Evolutionary conservation across 73 alveolate genomes (phyloP).

Genomic region (Symbiodinium pilosum): DNA sequence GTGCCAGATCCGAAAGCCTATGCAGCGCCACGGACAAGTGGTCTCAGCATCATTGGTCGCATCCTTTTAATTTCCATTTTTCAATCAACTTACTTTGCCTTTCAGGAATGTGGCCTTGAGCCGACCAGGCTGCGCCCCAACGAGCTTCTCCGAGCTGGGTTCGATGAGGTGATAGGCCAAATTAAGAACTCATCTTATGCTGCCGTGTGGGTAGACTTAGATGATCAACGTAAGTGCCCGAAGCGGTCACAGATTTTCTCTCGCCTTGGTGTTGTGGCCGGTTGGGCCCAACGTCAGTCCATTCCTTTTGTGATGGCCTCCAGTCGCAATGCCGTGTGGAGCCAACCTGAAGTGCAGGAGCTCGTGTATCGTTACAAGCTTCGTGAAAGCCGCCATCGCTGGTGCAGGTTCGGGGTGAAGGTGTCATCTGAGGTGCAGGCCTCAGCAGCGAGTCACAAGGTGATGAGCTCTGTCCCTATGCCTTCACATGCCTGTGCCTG

Average conservation of each 20-base stretch:
- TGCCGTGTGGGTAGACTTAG: constrained; percentile 9
- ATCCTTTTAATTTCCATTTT: not conserved
- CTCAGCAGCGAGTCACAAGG: not conserved
- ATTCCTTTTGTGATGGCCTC: not conserved
- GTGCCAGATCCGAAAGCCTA: not conserved
- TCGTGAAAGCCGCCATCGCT: not conserved
- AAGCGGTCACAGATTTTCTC: not conserved
- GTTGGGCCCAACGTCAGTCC: not conserved
- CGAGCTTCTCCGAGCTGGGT: not conserved
- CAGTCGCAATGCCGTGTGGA: not conserved
- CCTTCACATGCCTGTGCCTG: not conserved
- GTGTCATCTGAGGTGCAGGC: not conserved
- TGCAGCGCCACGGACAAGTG: not conserved
- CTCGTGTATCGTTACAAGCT: not conserved
- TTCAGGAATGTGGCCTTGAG: not conserved
- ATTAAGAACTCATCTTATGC: not conserved
- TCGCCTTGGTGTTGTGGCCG: not conserved
- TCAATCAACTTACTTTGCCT: not conserved
- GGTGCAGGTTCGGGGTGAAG: constrained; percentile 16
- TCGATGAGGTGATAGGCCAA: not conserved
- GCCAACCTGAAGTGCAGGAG: not conserved
- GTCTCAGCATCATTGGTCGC: not conserved
- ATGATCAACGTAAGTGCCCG: not conserved
- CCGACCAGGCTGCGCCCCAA: not conserved
- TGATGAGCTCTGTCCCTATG: not conserved